These are phyloP conservation scores for Piper longum DNA, from an alignment of 164 flowering plant genomes.

Conservation along the genomic window DNA sequence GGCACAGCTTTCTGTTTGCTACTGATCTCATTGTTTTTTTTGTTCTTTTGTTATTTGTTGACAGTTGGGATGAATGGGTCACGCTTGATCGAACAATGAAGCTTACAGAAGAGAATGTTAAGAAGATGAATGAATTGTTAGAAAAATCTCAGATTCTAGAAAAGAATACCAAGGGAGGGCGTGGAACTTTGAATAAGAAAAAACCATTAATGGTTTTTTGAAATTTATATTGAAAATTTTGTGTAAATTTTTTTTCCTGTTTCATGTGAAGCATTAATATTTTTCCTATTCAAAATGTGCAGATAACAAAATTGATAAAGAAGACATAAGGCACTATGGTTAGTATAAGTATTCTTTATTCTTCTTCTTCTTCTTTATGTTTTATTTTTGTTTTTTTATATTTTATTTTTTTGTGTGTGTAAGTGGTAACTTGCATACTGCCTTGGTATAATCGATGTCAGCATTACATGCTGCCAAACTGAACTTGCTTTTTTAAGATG, in stretches of 20 bases:
- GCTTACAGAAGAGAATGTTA: slow-evolving; percentile 40
- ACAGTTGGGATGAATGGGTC: slow-evolving; percentile 91
- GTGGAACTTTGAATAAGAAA: slow-evolving; percentile 38
- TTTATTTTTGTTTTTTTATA: too few species aligned
- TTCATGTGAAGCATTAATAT: too few species aligned
- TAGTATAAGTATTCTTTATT: not conserved
- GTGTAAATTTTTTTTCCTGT: too few species aligned
- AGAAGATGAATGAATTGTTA: slow-evolving; percentile 23
- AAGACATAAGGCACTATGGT: slow-evolving; percentile 9
- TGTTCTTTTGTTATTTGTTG: not conserved
- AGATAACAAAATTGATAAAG: slow-evolving; percentile 23
- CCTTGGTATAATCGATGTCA: not conserved
- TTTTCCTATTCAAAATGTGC: slow-evolving; percentile 1
- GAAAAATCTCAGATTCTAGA: slow-evolving; percentile 21
- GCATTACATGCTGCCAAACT: not conserved
- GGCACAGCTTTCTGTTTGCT: not conserved
- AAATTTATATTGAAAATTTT: too few species aligned
- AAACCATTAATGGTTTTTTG: slow-evolving; percentile 31
- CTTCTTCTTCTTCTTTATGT: too few species aligned
- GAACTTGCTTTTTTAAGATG: not conserved
- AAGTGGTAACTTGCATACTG: too few species aligned
- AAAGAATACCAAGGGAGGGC: slow-evolving; percentile 36
- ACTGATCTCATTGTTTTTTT: not conserved
- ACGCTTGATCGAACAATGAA: slow-evolving; percentile 43
- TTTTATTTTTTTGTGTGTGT: too few species aligned